Evolutionary conservation across 805 yeast species (phyloP).

Genomic region (Ogataea paradorogensis): DNA sequence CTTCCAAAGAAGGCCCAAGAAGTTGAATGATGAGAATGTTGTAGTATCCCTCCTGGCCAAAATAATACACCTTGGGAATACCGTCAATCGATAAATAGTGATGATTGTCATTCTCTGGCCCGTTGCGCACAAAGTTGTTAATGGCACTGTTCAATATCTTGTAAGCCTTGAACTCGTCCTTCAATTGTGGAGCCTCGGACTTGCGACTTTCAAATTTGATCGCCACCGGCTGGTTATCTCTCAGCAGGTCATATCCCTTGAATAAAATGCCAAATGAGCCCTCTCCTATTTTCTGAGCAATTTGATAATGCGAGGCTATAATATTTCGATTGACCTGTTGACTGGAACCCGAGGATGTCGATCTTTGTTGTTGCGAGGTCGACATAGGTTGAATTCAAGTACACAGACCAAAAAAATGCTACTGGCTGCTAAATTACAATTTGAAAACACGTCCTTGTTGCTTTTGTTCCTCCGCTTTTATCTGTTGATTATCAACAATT

Average conservation of each 20-base stretch:
- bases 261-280: conserved; percentile 85
- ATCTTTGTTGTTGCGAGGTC: conserved; percentile 14
- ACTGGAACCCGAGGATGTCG: conserved; percentile 19
- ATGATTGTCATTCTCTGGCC: conserved; percentile 24
- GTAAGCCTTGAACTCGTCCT: conserved; percentile 79
- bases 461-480: conserved; percentile 10
- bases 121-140: conserved; percentile 28
- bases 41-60: conserved; percentile 83
- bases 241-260: conserved; percentile 72
- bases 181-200: conserved; percentile 78
- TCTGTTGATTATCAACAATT: conserved; percentile 7
- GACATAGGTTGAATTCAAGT: conserved; percentile 5
- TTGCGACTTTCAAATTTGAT: conserved; percentile 79
- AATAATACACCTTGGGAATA: conserved; percentile 79
- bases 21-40: conserved; percentile 74
- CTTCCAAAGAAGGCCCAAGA: conserved; percentile 82
- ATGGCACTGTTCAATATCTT: conserved; percentile 61
- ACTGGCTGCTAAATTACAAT: not conserved
- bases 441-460: conserved; percentile 1
- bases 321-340: conserved; percentile 30
- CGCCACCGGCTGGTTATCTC: conserved; percentile 61
- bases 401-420: conserved; percentile 2
- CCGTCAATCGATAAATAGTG: conserved; percentile 43
- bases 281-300: conserved; percentile 83
- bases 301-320: conserved; percentile 64